These are phyloP conservation scores for Geotrichum macrosporum DNA, from an alignment of 1,139 yeast species.

Conservation along the genomic window DNA sequence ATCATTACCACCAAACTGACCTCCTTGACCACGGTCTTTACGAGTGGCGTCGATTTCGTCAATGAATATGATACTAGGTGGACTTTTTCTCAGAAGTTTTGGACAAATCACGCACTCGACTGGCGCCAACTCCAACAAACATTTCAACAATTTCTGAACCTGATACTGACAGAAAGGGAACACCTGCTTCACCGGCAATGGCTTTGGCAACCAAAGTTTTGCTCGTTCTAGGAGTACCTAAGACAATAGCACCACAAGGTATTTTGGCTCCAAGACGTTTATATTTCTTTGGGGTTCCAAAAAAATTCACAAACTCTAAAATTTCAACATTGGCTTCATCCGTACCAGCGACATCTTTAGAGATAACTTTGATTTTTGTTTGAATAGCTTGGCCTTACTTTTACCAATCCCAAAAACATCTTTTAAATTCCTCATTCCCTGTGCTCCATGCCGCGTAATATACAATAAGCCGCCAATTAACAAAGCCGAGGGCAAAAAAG, in stretches of 20 bases:
- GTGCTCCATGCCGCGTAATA: conserved; percentile 59
- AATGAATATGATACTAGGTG: conserved; percentile 87
- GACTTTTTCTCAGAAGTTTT: conserved; percentile 89
- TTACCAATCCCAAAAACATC: conserved; percentile 61
- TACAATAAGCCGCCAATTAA: conserved; percentile 82
- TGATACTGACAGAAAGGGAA: conserved; percentile 89
- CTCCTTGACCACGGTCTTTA: conserved; percentile 80
- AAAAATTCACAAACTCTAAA: conserved; percentile 92
- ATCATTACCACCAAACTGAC: conserved; percentile 82
- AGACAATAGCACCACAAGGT: conserved; percentile 93
- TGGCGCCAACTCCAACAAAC: conserved; percentile 99
- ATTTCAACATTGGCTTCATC: conserved; percentile 97
- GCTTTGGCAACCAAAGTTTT: conserved; percentile 94
- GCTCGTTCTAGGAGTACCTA: conserved; percentile 99
- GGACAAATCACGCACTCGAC: conserved; percentile 91
- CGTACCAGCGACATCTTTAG: conserved; percentile 95
- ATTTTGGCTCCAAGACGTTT: conserved; percentile 92
- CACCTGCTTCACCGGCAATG: conserved; percentile 98
- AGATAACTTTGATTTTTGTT: conserved; percentile 85
- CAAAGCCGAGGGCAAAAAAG: conserved; percentile 78
- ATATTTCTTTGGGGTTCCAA: conserved; percentile 83
- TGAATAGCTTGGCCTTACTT: conserved; percentile 77
- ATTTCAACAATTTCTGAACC: conserved; percentile 99
- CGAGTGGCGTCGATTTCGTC: conserved; percentile 99
- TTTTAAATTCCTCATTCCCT: conserved; percentile 35